Evolutionary conservation across 2,329 filamentous ascomycete genomes (phyloP).

Genomic region (Anthostomella pinea): DNA sequence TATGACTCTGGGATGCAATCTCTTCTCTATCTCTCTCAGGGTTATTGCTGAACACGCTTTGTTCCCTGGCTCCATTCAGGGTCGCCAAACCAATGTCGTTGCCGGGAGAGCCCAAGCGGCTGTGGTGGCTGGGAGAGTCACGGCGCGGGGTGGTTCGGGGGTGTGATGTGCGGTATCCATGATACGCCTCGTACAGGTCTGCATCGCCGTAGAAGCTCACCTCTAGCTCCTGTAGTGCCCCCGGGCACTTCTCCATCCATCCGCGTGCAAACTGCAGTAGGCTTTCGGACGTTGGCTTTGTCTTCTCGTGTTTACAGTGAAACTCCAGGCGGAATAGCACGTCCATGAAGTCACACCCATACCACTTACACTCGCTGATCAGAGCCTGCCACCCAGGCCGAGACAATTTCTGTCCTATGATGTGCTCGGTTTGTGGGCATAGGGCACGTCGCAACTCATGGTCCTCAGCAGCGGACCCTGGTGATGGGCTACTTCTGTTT

Average conservation of each 20-base stretch:
- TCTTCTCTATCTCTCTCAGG: neutral
- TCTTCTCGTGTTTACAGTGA: neutral
- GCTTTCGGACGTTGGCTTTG: neutral
- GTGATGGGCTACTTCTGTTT: no score
- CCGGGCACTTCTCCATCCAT: neutral
- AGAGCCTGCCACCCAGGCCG: neutral
- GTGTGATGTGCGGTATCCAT: neutral
- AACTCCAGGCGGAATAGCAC: neutral
- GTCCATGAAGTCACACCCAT: neutral
- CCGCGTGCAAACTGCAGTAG: neutral
- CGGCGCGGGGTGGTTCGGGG: neutral
- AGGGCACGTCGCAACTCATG: no score
- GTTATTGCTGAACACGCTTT: slow-evolving; percentile 1
- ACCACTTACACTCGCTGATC: neutral
- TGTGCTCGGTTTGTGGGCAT: no score
- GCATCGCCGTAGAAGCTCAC: neutral
- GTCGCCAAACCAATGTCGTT: no score
- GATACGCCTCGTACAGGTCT: neutral
- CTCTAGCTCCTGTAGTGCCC: neutral
- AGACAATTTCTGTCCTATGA: neutral
- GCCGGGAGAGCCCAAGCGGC: neutral
- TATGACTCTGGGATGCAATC: neutral
- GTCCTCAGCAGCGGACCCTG: no score
- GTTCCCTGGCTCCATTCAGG: neutral
- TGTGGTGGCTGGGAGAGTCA: neutral